phyloP scores from a whole-genome alignment of 768 basidiomycete genomes.

The Leccinum boreale region DNA sequence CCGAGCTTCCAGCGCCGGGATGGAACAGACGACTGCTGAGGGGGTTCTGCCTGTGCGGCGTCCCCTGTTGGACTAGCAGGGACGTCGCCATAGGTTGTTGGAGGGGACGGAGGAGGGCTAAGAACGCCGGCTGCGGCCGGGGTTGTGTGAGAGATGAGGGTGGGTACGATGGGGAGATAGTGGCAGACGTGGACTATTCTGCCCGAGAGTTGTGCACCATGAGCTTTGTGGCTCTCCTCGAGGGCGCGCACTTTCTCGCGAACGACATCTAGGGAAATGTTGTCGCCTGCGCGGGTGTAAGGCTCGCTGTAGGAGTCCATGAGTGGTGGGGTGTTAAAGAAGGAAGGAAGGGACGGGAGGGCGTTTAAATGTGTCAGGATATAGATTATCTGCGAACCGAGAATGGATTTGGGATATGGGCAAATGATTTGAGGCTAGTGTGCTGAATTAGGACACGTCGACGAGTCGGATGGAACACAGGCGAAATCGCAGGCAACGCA shows the following conservation, averaged over 20 bases:
- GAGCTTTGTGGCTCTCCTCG: slow-evolving; percentile 66
- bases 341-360: not conserved
- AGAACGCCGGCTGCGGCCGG: slow-evolving; percentile 44
- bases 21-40: slow-evolving; percentile 14
- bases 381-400: slow-evolving; percentile 29
- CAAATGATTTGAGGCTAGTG: slow-evolving; percentile 20
- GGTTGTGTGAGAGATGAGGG: slow-evolving; percentile 44
- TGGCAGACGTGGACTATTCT: slow-evolving; percentile 91
- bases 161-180: slow-evolving; percentile 77
- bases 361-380: slow-evolving; percentile 20
- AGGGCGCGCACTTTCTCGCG: slow-evolving; percentile 67
- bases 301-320: slow-evolving; percentile 79
- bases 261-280: slow-evolving; percentile 69
- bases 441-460: slow-evolving; percentile 26
- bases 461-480: not conserved
- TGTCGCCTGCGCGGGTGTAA: slow-evolving; percentile 60
- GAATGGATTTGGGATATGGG: slow-evolving; percentile 20
- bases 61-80: slow-evolving; percentile 32
- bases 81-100: slow-evolving; percentile 50
- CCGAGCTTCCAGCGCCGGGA: slow-evolving; percentile 65
- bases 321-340: slow-evolving; percentile 3
- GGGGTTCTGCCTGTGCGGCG: not conserved
- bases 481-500: not conserved
- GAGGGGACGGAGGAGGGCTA: slow-evolving; percentile 80
- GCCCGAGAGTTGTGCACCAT: slow-evolving; percentile 75